These are phyloP conservation scores for Globisporangium emineosum DNA, from an alignment of 352 stramenopile species.

Conservation along the genomic window DNA sequence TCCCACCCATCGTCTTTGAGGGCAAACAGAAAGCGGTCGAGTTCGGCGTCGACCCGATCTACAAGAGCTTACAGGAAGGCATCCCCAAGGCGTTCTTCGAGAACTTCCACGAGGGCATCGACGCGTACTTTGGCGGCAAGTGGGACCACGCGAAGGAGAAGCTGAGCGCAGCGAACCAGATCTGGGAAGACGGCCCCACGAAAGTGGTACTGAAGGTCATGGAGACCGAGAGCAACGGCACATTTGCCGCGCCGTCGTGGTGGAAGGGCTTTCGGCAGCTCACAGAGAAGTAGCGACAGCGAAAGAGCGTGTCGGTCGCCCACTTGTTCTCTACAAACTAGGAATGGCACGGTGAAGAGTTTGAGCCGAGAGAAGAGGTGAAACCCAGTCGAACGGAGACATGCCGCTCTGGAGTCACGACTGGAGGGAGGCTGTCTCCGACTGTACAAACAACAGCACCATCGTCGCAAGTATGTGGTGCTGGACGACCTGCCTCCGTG, in stretches of 20 bases:
- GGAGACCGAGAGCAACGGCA: slow-evolving; percentile 86
- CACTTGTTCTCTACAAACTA: background rate
- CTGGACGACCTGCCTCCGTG: too few relatives aligned
- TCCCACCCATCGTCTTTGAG: slow-evolving; percentile 51
- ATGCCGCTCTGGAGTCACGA: background rate
- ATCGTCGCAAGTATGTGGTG: too few relatives aligned
- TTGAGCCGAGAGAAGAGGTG: background rate
- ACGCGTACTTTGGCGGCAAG: slow-evolving; percentile 91
- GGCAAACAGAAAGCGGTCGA: slow-evolving; percentile 82
- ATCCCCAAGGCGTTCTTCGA: slow-evolving; percentile 88
- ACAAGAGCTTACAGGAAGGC: slow-evolving; percentile 67
- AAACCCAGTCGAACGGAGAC: background rate
- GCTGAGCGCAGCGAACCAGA: slow-evolving; percentile 88
- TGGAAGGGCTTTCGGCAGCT: slow-evolving; percentile 93
- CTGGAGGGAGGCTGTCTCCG: background rate
- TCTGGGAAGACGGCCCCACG: slow-evolving; percentile 84
- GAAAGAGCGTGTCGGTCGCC: background rate
- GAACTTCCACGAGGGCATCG: slow-evolving; percentile 91
- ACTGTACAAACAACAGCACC: background rate
- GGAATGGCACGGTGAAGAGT: background rate
- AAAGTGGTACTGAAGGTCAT: slow-evolving; percentile 89
- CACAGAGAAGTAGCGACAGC: slow-evolving; percentile 85
- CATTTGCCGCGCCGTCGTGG: slow-evolving; percentile 75
- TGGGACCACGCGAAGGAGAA: slow-evolving; percentile 84
- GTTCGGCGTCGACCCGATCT: slow-evolving; percentile 73